Base-by-base conservation (phyloP, 208 protist species). In the Leishmania martiniquensis region DNA sequence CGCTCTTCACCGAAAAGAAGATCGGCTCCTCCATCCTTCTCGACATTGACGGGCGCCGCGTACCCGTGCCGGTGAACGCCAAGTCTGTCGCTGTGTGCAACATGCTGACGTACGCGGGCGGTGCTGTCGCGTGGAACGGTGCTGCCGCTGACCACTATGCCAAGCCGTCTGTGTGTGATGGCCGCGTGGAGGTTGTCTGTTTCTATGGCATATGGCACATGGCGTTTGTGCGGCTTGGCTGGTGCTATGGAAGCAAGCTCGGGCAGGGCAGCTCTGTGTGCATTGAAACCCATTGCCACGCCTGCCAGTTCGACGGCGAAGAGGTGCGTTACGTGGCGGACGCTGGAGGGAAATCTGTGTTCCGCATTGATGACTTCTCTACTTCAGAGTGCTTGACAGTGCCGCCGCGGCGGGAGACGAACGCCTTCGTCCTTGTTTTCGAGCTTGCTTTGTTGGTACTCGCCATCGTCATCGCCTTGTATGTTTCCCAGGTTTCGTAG, bases 71-170 rank as follows among this genome's bases (percentile, higher is more conserved):
- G 68, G n/a, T 54, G 10, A 82, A 77, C n/a, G 72, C 83, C 12
- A 94, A 94, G 71, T 82, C 84, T 6, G 62, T 92, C 32, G 82
- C 91, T 13, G 88, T 92, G 37, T 83, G 81, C 44, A 94, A 94
- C 71, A 85, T 92, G 70, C 68, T 83, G 1, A 83, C 85, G 12
- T 92, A 94, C 83, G 88, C 88, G 0, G 90, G 88, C 44, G 90
- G 88, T 9, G 75, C 88, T 3, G 76, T 84, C 20, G 37, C 90
- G 34, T 94, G 90, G 90, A 75, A 85, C 54, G 67, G 82, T 10
- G 69, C 49, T 5, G 76, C 81, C 12, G 45, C 25, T 29, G 69
- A 77, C 52, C 20, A 22, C 39, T 87, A 81, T 59, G 51, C 71
- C 0, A 72, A 37, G n/a, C 87, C 85, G 1, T 86, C 77, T 37